Evolutionary conservation across 768 basidiomycete species (phyloP).

Genomic region (Mycena galopus): DNA sequence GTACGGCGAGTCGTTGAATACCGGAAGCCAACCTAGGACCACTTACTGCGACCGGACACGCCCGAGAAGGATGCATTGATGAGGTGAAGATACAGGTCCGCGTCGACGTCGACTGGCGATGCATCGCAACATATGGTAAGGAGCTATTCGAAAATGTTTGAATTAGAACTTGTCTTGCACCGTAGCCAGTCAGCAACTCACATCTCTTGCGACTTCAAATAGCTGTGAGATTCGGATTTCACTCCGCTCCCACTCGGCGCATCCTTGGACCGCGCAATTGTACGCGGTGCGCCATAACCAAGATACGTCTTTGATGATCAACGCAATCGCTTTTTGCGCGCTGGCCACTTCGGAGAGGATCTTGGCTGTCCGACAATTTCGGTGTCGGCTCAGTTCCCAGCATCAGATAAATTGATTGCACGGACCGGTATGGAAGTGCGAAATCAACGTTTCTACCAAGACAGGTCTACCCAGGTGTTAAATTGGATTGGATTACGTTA

Average conservation of each 20-base stretch:
- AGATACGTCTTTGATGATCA: slow-evolving; percentile 83
- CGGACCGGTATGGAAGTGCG: slow-evolving; percentile 79
- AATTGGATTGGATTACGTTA: slow-evolving; percentile 6
- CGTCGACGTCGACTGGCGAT: slow-evolving; percentile 72
- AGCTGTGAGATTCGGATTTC: slow-evolving; percentile 75
- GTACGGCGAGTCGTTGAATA: slow-evolving; percentile 29
- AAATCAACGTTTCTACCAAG: slow-evolving; percentile 73
- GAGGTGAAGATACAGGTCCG: slow-evolving; percentile 73
- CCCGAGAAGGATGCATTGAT: slow-evolving; percentile 81
- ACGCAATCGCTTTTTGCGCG: slow-evolving; percentile 62
- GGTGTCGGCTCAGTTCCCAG: slow-evolving; percentile 16
- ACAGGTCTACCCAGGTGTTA: slow-evolving; percentile 52
- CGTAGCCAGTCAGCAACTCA: slow-evolving; percentile 46
- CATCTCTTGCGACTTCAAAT: slow-evolving; percentile 79
- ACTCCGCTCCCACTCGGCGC: slow-evolving; percentile 79
- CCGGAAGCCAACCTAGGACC: slow-evolving; percentile 25
- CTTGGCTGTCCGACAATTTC: no score
- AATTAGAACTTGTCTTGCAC: background rate
- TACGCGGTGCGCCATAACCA: slow-evolving; percentile 94
- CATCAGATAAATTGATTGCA: slow-evolving; percentile 43
- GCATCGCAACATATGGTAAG: slow-evolving; percentile 71
- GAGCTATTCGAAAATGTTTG: slow-evolving; percentile 57
- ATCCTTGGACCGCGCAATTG: slow-evolving; percentile 87
- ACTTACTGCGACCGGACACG: slow-evolving; percentile 76
- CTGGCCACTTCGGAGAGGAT: slow-evolving; percentile 65